phyloP scores from a whole-genome alignment of 345 rosid genomes.

The Erysimum cheiranthoides region DNA sequence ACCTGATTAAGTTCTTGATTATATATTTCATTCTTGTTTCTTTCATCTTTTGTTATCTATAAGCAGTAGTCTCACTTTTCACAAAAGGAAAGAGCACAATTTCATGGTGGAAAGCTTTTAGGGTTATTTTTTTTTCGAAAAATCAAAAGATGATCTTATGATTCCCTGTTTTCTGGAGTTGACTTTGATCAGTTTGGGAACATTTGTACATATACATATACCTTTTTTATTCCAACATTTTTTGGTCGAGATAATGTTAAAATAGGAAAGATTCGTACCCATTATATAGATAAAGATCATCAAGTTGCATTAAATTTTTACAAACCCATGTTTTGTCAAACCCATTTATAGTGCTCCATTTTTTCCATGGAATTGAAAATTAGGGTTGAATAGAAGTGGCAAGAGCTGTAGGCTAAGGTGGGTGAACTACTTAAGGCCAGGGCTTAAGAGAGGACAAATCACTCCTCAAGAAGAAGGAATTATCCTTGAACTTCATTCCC shows the following conservation, averaged over 20 bases:
- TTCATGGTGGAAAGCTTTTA: conserved; percentile 26
- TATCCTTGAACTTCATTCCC: conserved; percentile 78
- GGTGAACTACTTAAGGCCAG: conserved; percentile 93
- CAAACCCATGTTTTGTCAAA: conserved; percentile 21
- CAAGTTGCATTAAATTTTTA: conserved; percentile 22
- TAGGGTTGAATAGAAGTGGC: conserved; percentile 81
- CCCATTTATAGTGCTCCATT: not conserved
- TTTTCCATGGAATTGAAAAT: not conserved
- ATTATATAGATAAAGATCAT: conserved; percentile 20
- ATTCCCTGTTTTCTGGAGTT: conserved; percentile 41
- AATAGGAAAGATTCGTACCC: not conserved
- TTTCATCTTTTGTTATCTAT: not conserved
- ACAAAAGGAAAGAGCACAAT: not conserved
- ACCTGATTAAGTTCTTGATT: conserved; percentile 15
- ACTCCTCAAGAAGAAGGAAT: conserved; percentile 89
- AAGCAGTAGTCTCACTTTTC: conserved; percentile 12
- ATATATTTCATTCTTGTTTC: conserved; percentile 5
- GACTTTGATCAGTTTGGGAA: conserved; percentile 29
- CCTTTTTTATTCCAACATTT: conserved; percentile 11
- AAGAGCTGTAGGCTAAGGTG: conserved; percentile 94
- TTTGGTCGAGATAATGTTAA: conserved; percentile 16
- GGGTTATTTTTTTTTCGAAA: not conserved
- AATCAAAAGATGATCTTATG: conserved; percentile 24
- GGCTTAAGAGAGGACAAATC: conserved; percentile 78
- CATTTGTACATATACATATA: not conserved